A percentile compares a stretch with the other conserved stretches of the same genome.
phyloP scores from a whole-genome alignment of 2,329 filamentous ascomycete species.

The Aureobasidium sp. region DNA sequence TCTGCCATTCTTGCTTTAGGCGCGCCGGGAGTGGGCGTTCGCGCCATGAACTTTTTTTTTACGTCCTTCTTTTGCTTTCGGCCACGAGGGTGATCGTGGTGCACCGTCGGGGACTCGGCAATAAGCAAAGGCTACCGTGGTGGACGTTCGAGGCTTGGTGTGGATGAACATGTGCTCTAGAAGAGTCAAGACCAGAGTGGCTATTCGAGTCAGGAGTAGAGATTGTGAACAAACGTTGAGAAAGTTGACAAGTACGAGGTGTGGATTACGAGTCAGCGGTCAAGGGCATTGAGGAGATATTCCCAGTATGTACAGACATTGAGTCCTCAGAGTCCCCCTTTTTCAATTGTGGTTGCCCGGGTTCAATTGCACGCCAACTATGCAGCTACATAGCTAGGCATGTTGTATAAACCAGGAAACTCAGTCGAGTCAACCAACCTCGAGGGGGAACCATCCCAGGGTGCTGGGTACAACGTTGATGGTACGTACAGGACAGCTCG shows the following conservation, averaged over 20 bases:
- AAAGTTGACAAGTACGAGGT: neutral
- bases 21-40: neutral
- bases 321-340: neutral
- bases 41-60: slow-evolving; percentile 7
- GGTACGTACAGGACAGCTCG: neutral
- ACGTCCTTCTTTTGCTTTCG: neutral
- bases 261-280: slow-evolving; percentile 5
- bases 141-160: neutral
- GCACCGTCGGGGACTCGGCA: neutral
- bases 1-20: neutral
- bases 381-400: slow-evolving; percentile 9
- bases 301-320: neutral
- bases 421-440: neutral
- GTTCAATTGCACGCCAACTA: slow-evolving; percentile 1
- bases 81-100: slow-evolving; percentile 3
- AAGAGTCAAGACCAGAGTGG: neutral
- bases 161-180: slow-evolving; percentile 5
- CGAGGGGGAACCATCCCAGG: slow-evolving; percentile 1
- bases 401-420: neutral
- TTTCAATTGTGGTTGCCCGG: neutral
- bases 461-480: slow-evolving; percentile 2
- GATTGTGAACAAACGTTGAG: slow-evolving; percentile 2
- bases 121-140: neutral
- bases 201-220: neutral
- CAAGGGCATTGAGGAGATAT: neutral